Evolutionary conservation across 1,139 yeast genomes (phyloP).

Genomic region (Nadsonia starkeyi-henricii): DNA sequence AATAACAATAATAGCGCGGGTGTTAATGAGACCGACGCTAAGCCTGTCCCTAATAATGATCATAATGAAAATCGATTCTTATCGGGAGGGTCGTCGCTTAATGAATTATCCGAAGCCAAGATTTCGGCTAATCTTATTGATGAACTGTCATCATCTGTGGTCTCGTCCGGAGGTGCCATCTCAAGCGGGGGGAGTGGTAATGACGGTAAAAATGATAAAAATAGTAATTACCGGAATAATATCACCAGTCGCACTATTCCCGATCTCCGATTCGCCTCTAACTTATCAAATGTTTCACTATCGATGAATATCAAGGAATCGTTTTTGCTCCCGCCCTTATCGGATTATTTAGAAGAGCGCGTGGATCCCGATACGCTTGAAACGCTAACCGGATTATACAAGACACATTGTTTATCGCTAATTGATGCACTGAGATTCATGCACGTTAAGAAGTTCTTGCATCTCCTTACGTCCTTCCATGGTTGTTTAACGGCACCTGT

Average conservation of each 20-base stretch:
- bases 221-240: neutral
- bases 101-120: neutral
- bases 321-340: constrained; percentile 39
- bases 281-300: constrained; percentile 11
- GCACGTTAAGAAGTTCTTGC: constrained; percentile 48
- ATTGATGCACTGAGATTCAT: constrained; percentile 55
- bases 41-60: no score
- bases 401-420: constrained; percentile 45
- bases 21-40: neutral
- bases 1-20: neutral
- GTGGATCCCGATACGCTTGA: constrained; percentile 47
- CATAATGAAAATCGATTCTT: neutral
- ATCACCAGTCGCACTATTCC: constrained; percentile 2
- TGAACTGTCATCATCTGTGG: neutral
- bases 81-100: neutral
- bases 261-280: constrained; percentile 7
- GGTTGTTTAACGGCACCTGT: constrained; percentile 54
- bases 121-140: neutral
- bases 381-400: constrained; percentile 46
- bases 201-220: neutral
- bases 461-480: constrained; percentile 40
- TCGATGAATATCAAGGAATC: constrained; percentile 12
- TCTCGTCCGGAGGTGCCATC: no score
- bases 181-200: neutral
- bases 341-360: constrained; percentile 35